Evolutionary conservation across 352 stramenopile genomes (phyloP), one percentile per base, ranked within the genome.

Genomic region (Blastocystis hominis): DNA sequence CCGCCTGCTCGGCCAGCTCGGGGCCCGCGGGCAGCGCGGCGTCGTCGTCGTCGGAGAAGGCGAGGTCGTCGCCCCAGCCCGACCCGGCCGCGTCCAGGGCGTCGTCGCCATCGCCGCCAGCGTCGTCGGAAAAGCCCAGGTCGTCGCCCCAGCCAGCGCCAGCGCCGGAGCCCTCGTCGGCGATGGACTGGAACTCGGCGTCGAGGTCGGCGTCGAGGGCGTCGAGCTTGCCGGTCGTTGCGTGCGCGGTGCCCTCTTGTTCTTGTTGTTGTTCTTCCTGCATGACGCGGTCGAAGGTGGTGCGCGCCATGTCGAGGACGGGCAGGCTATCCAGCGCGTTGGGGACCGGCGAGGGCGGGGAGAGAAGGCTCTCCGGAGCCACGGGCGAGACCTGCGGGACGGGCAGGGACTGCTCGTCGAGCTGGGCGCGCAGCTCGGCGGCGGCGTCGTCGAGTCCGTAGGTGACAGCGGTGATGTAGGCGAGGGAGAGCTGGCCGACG

Each of bases 271-370:
- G 75, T 30, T 90, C 86, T 38, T 90, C 88, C 42, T 89, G 53
- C 36, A 90, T 91, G 47, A 93, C 88, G 84, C 93, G 91, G 72
- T 94, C 91, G 75, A 95, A 90, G 61, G 91, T 92, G 40, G 90
- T 92, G 79, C 94, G 93, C 62, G 91, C 90, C 44, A 98, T 95
- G 90, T 96, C 94, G n/a, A 98, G 91, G 42, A 97, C 94, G 24
- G 97, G 95, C 96, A 96, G 98, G 90, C 98, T 98, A 64, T 97
- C 94, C 86, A 93, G 95, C 88, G 95, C 88, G 66, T 92, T 90
- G 15, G 91, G 90, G 88, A 92, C 62, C 13, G 64, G 40, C 47
- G 78, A 54, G 54, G 64, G 88, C 17, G 66, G 68, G 75, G 66
- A 76, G 38, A 94, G 87, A 63, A 90, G 90, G 75, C 92, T 90